Evolutionary conservation across 148 eudicot genomes (phyloP), one percentile per base, ranked within the genome.

Genomic region (Simmondsia chinensis): DNA sequence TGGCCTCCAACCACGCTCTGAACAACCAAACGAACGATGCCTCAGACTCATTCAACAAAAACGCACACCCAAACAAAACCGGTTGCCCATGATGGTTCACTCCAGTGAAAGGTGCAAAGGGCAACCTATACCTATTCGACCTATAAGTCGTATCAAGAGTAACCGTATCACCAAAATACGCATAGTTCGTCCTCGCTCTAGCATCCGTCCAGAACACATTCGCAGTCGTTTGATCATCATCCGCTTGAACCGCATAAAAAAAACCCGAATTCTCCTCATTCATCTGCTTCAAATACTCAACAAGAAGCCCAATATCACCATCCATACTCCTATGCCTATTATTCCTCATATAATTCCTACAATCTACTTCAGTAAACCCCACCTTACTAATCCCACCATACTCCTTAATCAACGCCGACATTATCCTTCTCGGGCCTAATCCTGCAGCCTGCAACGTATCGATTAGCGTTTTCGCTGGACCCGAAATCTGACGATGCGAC

Each of bases 361-460:
- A 75, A 62, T 75, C 81, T 14, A 72, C 74, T 32, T 71, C 76
- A 5, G 81, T 75, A 43, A 75, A 75, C 61, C 81, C 81, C 22
- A 75, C 76, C 39, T 71, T 71, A 49, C 68, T 75, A 51, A 67
- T 60, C 37, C 77, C 81, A 47, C 81, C 81, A 50, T 64, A 71
- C 46, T 75, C 81, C 67, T 71, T 64, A 25, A 71, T 56, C 43
- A 75, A 41, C 0, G 74, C 77, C 0, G 71, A 63, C 81, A 75
- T 75, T 7, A 75, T 75, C 56, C 70, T 51, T 34, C 81, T 65
- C 1, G 77, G 77, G 0, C 81, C 81, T 26, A 75, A 46, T 7
- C 77, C 81, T 0, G 76, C 77, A 8, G 68, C 76, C 38, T 71
- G 81, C 29, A 75, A 25, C 3, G 76, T 75, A 32, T 75, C 81